Percentiles rank a stretch among this genome's conserved stretches.
phyloP scores from a whole-genome alignment of 2,329 filamentous ascomycete species.

The Orbilia quercus region DNA sequence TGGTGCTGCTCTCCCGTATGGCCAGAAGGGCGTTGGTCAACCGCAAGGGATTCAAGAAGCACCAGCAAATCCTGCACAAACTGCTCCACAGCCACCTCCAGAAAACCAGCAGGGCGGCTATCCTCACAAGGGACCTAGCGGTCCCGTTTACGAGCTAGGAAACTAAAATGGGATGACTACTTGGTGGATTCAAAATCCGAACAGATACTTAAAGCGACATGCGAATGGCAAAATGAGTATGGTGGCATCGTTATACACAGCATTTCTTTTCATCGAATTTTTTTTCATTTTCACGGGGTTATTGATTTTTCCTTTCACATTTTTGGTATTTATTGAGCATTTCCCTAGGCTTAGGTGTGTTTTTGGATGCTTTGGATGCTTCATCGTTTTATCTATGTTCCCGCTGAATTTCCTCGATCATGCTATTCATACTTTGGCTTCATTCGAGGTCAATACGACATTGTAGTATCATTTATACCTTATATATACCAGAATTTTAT shows the following conservation, averaged over 20 bases:
- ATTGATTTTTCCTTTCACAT: not conserved
- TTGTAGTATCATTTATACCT: slow-evolving; percentile 22
- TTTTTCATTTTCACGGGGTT: slow-evolving; percentile 4
- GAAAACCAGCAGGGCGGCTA: slow-evolving; percentile 25
- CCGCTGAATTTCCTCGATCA: not conserved
- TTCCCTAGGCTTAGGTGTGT: slow-evolving; percentile 20
- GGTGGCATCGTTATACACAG: not conserved
- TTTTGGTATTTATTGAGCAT: slow-evolving; percentile 32
- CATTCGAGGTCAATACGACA: slow-evolving; percentile 25
- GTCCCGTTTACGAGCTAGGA: slow-evolving; percentile 50
- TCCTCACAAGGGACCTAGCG: slow-evolving; percentile 37
- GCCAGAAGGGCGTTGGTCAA: slow-evolving; percentile 45
- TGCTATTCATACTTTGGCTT: slow-evolving; percentile 8
- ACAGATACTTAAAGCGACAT: slow-evolving; percentile 6
- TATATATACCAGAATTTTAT: slow-evolving; percentile 14
- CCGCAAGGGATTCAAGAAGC: slow-evolving; percentile 50
- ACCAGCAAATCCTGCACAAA: slow-evolving; percentile 21
- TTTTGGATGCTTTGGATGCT: slow-evolving; percentile 2
- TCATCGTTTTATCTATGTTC: not conserved
- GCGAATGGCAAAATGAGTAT: slow-evolving; percentile 1
- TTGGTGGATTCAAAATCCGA: too few species aligned
- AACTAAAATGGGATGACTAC: too few species aligned
- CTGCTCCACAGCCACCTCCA: slow-evolving; percentile 22
- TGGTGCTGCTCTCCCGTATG: slow-evolving; percentile 47
- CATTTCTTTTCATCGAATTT: not conserved